Conservation (phyloP, 2,329 filamentous ascomycete genomes). For the Ceratocystis papillata region DNA sequence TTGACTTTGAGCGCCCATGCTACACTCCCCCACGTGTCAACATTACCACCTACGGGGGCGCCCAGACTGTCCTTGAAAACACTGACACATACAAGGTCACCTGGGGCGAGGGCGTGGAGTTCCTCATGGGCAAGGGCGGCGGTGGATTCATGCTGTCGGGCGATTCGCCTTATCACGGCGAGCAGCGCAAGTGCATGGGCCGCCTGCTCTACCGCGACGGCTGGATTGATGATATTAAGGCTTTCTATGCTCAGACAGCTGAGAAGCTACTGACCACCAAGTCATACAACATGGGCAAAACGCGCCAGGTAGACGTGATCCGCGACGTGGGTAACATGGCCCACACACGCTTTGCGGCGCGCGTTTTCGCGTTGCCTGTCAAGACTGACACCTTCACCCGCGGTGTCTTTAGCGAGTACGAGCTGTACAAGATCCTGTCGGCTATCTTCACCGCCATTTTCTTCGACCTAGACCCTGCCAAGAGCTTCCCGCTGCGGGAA, state of each 20-base stretch:
- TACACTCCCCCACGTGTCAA: slow-evolving; percentile 42
- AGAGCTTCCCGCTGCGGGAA: slow-evolving; percentile 53
- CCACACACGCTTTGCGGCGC: slow-evolving; percentile 53
- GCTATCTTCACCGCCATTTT: slow-evolving; percentile 57
- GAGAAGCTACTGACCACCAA: slow-evolving; percentile 53
- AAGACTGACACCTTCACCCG: slow-evolving; percentile 51
- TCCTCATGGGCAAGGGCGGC: slow-evolving; percentile 47
- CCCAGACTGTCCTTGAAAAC: slow-evolving; percentile 51
- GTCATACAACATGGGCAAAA: slow-evolving; percentile 44
- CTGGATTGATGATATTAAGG: slow-evolving; percentile 52
- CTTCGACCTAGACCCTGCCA: slow-evolving; percentile 54
- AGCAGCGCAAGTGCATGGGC: slow-evolving; percentile 44
- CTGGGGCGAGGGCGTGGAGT: slow-evolving; percentile 54
- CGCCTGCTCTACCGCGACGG: slow-evolving; percentile 50
- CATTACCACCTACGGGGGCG: slow-evolving; percentile 50
- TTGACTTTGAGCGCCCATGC: slow-evolving; percentile 55
- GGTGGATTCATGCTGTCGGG: slow-evolving; percentile 48
- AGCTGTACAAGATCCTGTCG: slow-evolving; percentile 52
- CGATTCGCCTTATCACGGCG: slow-evolving; percentile 39
- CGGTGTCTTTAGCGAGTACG: slow-evolving; percentile 46
- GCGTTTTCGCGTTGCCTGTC: slow-evolving; percentile 54
- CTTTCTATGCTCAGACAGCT: slow-evolving; percentile 55
- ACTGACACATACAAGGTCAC: slow-evolving; percentile 51
- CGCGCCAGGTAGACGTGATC: slow-evolving; percentile 57
- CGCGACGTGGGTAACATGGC: slow-evolving; percentile 58